phyloP scores from a whole-genome alignment of 225 moss, liverwort and hornwort species.

The Neckera pumila region DNA sequence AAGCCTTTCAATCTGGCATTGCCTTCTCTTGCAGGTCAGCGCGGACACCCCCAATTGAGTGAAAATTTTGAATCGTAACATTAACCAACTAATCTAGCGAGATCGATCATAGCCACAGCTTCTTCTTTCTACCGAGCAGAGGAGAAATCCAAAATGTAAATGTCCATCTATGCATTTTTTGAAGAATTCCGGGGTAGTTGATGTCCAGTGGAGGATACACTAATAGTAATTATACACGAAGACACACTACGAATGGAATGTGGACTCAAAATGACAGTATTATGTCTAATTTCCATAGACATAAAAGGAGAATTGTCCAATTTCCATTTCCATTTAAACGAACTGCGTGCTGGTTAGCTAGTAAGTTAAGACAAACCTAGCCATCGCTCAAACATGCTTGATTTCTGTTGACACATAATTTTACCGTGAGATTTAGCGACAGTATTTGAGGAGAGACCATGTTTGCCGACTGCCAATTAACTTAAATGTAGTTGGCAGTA shows the following conservation, averaged over 20 bases:
- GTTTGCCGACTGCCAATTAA: background rate
- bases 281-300: background rate
- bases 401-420: background rate
- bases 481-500: background rate
- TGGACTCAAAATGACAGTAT: background rate
- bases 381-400: background rate
- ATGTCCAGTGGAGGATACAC: background rate
- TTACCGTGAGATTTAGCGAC: background rate
- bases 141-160: background rate
- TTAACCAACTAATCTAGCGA: too few relatives aligned
- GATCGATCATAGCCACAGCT: background rate
- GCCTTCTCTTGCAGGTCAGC: background rate
- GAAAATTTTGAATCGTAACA: background rate
- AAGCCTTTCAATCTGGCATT: background rate
- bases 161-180: background rate
- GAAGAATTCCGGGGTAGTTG: background rate
- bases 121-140: background rate
- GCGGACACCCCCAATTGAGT: background rate
- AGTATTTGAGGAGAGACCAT: background rate
- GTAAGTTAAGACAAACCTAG: background rate
- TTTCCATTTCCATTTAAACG: background rate
- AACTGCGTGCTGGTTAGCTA: background rate
- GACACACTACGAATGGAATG: background rate
- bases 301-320: background rate
- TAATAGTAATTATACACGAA: background rate